These are phyloP conservation scores for Priceomyces medius DNA, from an alignment of 805 yeast genomes.

Conservation along the genomic window DNA sequence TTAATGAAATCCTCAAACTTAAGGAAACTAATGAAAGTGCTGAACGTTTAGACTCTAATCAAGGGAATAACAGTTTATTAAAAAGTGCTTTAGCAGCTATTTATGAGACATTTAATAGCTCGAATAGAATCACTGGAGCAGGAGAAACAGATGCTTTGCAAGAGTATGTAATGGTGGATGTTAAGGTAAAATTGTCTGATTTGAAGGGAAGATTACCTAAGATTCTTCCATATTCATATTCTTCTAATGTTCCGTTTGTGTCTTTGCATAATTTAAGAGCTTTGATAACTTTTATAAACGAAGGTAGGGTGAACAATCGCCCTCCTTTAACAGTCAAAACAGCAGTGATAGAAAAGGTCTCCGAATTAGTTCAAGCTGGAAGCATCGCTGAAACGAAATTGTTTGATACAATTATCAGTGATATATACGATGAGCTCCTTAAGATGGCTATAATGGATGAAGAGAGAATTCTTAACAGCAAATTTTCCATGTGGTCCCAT, in stretches of 20 bases:
- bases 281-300: slow-evolving; percentile 60
- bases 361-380: slow-evolving; percentile 37
- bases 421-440: slow-evolving; percentile 55
- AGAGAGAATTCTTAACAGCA: slow-evolving; percentile 41
- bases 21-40: slow-evolving; percentile 4
- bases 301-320: slow-evolving; percentile 15
- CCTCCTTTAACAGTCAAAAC: slow-evolving; percentile 38
- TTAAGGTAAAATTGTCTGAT: slow-evolving; percentile 63
- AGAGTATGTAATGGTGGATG: slow-evolving; percentile 64
- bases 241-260: slow-evolving; percentile 54
- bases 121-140: slow-evolving; percentile 8
- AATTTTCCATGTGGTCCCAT: slow-evolving; percentile 57
- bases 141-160: slow-evolving; percentile 10
- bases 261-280: slow-evolving; percentile 60
- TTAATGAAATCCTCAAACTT: slow-evolving; percentile 24
- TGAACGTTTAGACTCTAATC: slow-evolving; percentile 4
- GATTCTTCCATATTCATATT: slow-evolving; percentile 48
- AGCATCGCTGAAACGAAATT: slow-evolving; percentile 44
- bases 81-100: slow-evolving; percentile 42
- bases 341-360: slow-evolving; percentile 37
- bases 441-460: slow-evolving; percentile 57
- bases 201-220: slow-evolving; percentile 55
- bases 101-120: slow-evolving; percentile 37
- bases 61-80: slow-evolving; percentile 27
- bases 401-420: slow-evolving; percentile 53